Conservation (phyloP, 2,329 filamentous ascomycete species). For the Proliferodiscus dingleyae region DNA sequence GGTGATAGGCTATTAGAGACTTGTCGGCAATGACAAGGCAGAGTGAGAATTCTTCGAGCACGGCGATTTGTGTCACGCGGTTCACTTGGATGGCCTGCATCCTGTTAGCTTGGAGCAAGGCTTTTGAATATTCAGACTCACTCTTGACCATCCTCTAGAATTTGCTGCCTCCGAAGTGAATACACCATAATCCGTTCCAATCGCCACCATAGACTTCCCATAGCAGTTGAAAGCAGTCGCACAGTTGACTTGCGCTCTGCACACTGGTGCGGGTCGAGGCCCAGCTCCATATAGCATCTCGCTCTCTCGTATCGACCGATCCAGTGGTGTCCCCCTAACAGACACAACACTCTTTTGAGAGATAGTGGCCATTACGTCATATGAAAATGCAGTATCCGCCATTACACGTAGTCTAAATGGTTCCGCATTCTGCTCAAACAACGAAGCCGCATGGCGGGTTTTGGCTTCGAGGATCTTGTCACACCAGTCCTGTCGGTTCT, state of each 20-base stretch:
- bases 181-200: conserved; percentile 92
- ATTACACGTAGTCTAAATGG: conserved; percentile 90
- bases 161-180: conserved; percentile 85
- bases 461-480: conserved; percentile 92
- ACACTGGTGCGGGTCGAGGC: conserved; percentile 70
- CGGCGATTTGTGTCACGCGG: conserved; percentile 85
- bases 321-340: conserved; percentile 85
- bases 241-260: conserved; percentile 83
- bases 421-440: conserved; percentile 90
- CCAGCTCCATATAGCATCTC: conserved; percentile 71
- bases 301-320: conserved; percentile 83
- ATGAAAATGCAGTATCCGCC: conserved; percentile 86
- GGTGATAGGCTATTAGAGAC: conserved; percentile 84
- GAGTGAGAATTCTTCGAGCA: conserved; percentile 92
- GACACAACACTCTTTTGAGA: conserved; percentile 62
- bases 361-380: conserved; percentile 57
- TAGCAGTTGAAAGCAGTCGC: conserved; percentile 83
- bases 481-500: conserved; percentile 82
- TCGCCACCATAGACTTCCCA: conserved; percentile 82
- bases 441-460: conserved; percentile 81
- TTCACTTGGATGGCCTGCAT: conserved; percentile 64
- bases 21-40: conserved; percentile 90
- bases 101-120: conserved; percentile 13
- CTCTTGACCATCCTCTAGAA: conserved; percentile 84
- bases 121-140: conserved; percentile 41